Evolutionary conservation across 805 yeast genomes (phyloP).

Genomic region (Lipomyces anomalus): DNA sequence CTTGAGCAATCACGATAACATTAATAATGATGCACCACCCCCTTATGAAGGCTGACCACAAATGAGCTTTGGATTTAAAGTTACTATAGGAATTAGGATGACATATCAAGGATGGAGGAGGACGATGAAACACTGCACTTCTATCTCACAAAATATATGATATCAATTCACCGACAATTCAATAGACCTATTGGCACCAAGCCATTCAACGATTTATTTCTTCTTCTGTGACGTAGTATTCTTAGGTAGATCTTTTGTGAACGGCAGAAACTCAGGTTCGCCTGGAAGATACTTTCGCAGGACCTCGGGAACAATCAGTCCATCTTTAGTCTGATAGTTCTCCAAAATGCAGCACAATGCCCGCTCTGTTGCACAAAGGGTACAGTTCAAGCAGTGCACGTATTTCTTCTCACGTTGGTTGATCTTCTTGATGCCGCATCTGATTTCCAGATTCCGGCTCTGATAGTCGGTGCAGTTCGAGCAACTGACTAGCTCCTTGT

Average conservation of each 20-base stretch:
- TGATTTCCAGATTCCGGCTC: slow-evolving; percentile 95
- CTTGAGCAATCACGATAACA: too few species aligned
- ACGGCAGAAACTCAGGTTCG: slow-evolving; percentile 95
- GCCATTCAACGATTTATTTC: slow-evolving; percentile 25
- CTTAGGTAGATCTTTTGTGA: slow-evolving; percentile 84
- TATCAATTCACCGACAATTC: too few species aligned
- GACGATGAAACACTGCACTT: too few species aligned
- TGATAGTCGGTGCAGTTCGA: slow-evolving; percentile 99
- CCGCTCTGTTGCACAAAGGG: slow-evolving; percentile 96
- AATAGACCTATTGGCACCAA: too few species aligned
- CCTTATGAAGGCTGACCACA: too few species aligned
- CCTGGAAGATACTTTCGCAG: slow-evolving; percentile 96
- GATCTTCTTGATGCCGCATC: slow-evolving; percentile 96
- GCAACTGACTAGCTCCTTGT: slow-evolving; percentile 96
- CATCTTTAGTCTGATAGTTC: slow-evolving; percentile 93
- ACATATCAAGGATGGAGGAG: too few species aligned
- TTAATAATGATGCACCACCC: too few species aligned
- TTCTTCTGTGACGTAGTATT: slow-evolving; percentile 78
- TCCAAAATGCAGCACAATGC: slow-evolving; percentile 95
- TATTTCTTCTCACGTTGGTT: slow-evolving; percentile 94
- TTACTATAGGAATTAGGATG: too few species aligned
- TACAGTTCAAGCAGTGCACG: slow-evolving; percentile 97
- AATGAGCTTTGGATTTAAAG: too few species aligned
- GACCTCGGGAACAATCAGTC: slow-evolving; percentile 88
- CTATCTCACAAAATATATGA: too few species aligned